These are phyloP conservation scores for Penicillium antarcticum DNA, from an alignment of 495 filamentous ascomycete genomes.

Conservation along the genomic window DNA sequence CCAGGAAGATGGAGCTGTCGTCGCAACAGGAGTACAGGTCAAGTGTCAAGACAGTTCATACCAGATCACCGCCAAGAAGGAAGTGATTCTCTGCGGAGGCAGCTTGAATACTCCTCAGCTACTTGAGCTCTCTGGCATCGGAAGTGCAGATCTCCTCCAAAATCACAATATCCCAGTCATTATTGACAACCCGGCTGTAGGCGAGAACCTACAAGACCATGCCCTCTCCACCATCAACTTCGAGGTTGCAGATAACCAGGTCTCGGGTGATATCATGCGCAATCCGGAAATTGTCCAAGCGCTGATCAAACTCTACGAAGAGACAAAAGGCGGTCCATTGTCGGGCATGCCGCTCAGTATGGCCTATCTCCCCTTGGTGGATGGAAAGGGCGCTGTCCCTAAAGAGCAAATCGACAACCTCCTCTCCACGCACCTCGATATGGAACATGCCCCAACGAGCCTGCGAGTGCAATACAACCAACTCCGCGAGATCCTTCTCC, in stretches of 20 bases:
- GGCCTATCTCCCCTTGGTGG: slow-evolving; percentile 39
- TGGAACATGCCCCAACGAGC: slow-evolving; percentile 7
- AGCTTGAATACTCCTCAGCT: slow-evolving; percentile 52
- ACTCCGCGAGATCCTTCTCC: slow-evolving; percentile 29
- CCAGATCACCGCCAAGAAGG: slow-evolving; percentile 45
- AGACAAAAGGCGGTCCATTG: slow-evolving; percentile 31
- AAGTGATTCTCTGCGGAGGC: slow-evolving; percentile 55
- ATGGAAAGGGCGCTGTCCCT: slow-evolving; percentile 30
- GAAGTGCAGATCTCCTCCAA: slow-evolving; percentile 26
- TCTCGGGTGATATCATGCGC: slow-evolving; percentile 41
- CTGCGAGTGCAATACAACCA: slow-evolving; percentile 21
- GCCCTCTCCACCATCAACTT: slow-evolving; percentile 27
- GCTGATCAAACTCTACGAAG: slow-evolving; percentile 33
- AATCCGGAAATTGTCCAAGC: slow-evolving; percentile 34
- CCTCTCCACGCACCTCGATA: slow-evolving; percentile 21
- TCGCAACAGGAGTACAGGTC: slow-evolving; percentile 34
- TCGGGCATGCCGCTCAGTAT: slow-evolving; percentile 36
- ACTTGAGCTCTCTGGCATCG: slow-evolving; percentile 60
- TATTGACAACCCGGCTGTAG: slow-evolving; percentile 37
- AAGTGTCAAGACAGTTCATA: slow-evolving; percentile 21
- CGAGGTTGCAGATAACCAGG: slow-evolving; percentile 35
- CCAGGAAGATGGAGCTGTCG: slow-evolving; percentile 15
- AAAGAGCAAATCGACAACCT: slow-evolving; percentile 21
- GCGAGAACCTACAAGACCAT: slow-evolving; percentile 47
- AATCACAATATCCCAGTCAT: slow-evolving; percentile 29